Conservation (phyloP, 805 yeast genomes). For the Teunomyces gatunensis region DNA sequence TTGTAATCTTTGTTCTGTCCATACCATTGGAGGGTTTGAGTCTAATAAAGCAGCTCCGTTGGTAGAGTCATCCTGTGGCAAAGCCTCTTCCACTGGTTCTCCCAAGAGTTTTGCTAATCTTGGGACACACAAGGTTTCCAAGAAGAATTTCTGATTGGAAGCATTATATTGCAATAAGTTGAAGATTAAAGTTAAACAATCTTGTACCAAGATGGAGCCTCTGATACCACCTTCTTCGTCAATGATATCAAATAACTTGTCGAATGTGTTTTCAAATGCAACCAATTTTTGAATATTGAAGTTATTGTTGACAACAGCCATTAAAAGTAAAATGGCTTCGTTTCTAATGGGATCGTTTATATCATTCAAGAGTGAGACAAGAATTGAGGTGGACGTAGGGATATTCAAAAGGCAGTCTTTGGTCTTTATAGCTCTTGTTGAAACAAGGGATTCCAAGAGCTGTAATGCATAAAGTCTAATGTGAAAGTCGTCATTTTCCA, state of each 20-base stretch:
- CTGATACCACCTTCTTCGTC: slow-evolving; percentile 85
- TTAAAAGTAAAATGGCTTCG: slow-evolving; percentile 79
- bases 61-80: slow-evolving; percentile 14
- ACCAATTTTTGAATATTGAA: slow-evolving; percentile 87
- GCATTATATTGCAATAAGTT: slow-evolving; percentile 78
- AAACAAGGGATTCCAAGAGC: slow-evolving; percentile 75
- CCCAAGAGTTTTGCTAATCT: slow-evolving; percentile 59
- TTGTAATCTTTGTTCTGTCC: slow-evolving; percentile 74
- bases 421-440: slow-evolving; percentile 70
- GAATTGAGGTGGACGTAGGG: slow-evolving; percentile 76
- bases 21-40: slow-evolving; percentile 44
- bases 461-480: slow-evolving; percentile 79
- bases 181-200: slow-evolving; percentile 73
- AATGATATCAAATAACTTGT: slow-evolving; percentile 72
- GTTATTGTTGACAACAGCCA: slow-evolving; percentile 78
- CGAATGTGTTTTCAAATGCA: slow-evolving; percentile 92
- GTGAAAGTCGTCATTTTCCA: slow-evolving; percentile 64
- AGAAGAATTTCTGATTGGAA: slow-evolving; percentile 82
- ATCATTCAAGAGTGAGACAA: slow-evolving; percentile 54
- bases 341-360: slow-evolving; percentile 80
- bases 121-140: slow-evolving; percentile 79
- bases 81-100: slow-evolving; percentile 52
- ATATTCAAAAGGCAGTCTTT: slow-evolving; percentile 69
- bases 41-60: slow-evolving; percentile 17
- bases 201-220: slow-evolving; percentile 89